Base-by-base conservation (phyloP, 2,329 filamentous ascomycete genomes). In the Phyllosticta citribraziliensis region DNA sequence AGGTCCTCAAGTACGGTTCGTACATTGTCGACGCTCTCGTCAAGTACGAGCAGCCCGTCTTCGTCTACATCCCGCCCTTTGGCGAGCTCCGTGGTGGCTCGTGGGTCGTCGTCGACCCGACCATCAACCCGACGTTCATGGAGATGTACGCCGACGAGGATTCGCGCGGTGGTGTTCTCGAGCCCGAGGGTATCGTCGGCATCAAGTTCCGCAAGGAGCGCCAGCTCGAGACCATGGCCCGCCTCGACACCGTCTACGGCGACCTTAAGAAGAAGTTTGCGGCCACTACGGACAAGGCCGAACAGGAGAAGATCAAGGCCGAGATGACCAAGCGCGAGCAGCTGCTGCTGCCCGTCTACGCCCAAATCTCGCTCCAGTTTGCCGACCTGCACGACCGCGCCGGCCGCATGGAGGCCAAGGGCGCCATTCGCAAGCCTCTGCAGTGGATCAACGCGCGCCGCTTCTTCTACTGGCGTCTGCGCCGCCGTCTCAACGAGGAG, bases 401-500 rank as follows among this genome's bases (percentile, higher is more conserved):
- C 52, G 94, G 92, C 63, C 91, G 94, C 77, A 99, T 99, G 94
- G 85, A 96, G 80, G 94, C 94, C 76, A 99, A 99, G 86, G 88
- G 91, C 64, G 87, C 88, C 62, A 96, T 99, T 70, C 91, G 94
- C 65, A 84, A 89, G 69, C 79, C 86, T 12, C 82, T 99, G 51
- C 84, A 88, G 70, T 97, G 93, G 94, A 82, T 84, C 73, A 88
- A 96, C 69, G 87, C 93, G 10, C 88, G 94, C 66, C 88, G 93
- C 72, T 97, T 94, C 89, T 97, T 99, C 83, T 99, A 97, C 88
- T 99, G 95, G 94, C 93, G 94, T 77, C 87, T 97, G 65, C 92
- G 95, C 76, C 89, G 94, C 73, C 86, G 94, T 78, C 83, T 99
- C 73, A 97, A 95, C 77, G 94, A 99, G 79, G 94, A 99, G 79